These are phyloP conservation scores for Teunomyces stri DNA, from an alignment of 805 yeast genomes.

Conservation along the genomic window DNA sequence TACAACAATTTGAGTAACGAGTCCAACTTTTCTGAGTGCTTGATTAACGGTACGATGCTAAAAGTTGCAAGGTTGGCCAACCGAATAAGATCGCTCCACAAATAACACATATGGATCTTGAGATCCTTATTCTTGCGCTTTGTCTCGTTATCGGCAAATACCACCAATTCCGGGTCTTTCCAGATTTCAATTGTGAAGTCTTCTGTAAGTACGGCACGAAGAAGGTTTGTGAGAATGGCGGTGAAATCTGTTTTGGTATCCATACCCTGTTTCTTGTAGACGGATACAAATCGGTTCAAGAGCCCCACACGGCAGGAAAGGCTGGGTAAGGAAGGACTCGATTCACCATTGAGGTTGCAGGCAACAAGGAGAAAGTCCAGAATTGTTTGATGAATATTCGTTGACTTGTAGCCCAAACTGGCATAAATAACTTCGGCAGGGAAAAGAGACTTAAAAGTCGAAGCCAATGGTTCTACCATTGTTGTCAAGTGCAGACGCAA, in stretches of 20 bases:
- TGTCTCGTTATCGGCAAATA: constrained; percentile 14
- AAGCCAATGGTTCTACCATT: constrained; percentile 8
- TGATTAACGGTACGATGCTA: constrained; percentile 22
- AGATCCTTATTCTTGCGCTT: constrained; percentile 19
- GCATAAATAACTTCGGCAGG: constrained; percentile 20
- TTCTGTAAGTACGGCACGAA: constrained; percentile 13
- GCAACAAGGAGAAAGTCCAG: constrained; percentile 10
- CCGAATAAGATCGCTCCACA: constrained; percentile 39
- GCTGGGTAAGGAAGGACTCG: constrained; percentile 14
- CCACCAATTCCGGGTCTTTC: constrained; percentile 33
- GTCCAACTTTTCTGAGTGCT: constrained; percentile 19
- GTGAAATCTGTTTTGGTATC: constrained; percentile 18
- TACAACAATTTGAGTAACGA: constrained; percentile 15
- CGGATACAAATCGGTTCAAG: constrained; percentile 20
- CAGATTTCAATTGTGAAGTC: constrained; percentile 23
- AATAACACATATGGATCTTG: constrained; percentile 26
- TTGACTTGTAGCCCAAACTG: constrained; percentile 15
- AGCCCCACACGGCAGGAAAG: constrained; percentile 20
- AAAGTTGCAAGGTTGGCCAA: constrained; percentile 26
- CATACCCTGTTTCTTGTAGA: constrained; percentile 14
- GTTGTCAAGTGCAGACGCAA: constrained; percentile 12
- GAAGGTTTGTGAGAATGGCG: constrained; percentile 16
- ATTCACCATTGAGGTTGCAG: background rate
- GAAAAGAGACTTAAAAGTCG: constrained; percentile 19
- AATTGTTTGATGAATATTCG: constrained; percentile 10